Evolutionary conservation across 2,329 filamentous ascomycete genomes (phyloP).

Genomic region (Lecanicillium sp.): DNA sequence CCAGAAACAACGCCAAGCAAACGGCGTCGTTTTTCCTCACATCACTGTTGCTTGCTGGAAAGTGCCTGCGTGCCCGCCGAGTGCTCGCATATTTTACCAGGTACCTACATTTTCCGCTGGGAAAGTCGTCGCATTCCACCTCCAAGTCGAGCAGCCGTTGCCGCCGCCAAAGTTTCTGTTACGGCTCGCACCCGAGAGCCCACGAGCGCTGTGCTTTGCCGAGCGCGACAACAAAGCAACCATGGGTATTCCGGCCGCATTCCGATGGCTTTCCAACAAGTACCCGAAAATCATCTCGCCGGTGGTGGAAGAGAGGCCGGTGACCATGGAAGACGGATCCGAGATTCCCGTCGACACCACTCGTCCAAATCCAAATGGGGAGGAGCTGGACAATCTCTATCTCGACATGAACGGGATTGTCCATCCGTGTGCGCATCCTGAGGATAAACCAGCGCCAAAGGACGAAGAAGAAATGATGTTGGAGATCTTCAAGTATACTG

Average conservation of each 20-base stretch:
- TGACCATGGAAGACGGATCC: slow-evolving; percentile 72
- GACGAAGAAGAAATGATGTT: slow-evolving; percentile 99
- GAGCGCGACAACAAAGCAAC: slow-evolving; percentile 16
- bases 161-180: too few species aligned
- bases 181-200: too few species aligned
- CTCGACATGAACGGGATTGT: slow-evolving; percentile 99
- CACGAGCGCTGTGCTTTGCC: too few species aligned
- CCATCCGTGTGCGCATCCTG: slow-evolving; percentile 95
- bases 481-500: slow-evolving; percentile 97
- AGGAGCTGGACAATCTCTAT: slow-evolving; percentile 97
- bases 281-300: slow-evolving; percentile 95
- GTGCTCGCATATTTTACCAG: too few species aligned
- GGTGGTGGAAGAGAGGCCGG: slow-evolving; percentile 78
- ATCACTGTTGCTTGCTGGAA: too few species aligned
- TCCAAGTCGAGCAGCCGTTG: too few species aligned
- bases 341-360: slow-evolving; percentile 80
- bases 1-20: too few species aligned
- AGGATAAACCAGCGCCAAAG: slow-evolving; percentile 81
- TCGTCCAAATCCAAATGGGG: slow-evolving; percentile 85
- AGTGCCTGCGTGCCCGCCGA: too few species aligned
- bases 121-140: too few species aligned
- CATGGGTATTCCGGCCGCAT: slow-evolving; percentile 96
- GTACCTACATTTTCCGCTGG: too few species aligned
- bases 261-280: slow-evolving; percentile 93
- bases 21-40: too few species aligned